Evolutionary conservation across 2,329 filamentous ascomycete genomes (phyloP).

Genomic region (Pseudogymnoascus sp.): DNA sequence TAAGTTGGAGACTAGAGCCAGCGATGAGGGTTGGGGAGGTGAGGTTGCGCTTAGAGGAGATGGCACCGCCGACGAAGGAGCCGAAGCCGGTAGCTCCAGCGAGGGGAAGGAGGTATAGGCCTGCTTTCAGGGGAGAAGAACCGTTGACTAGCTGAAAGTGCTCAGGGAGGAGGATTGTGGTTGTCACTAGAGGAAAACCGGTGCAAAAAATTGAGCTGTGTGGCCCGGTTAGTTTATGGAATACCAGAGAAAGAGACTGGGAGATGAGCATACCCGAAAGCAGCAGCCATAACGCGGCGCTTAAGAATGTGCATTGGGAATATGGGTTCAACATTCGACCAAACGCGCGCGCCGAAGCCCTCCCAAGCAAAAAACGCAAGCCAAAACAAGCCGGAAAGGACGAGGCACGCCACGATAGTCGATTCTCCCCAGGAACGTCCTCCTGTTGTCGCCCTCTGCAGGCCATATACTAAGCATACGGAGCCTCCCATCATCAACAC

Average conservation of each 20-base stretch:
- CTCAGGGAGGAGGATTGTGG: constrained; percentile 10
- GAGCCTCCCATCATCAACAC: constrained; percentile 10
- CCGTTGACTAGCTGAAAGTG: constrained; percentile 12
- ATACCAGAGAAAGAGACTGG: not conserved
- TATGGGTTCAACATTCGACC: not conserved
- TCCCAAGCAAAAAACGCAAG: constrained; percentile 6
- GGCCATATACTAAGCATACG: constrained; percentile 8
- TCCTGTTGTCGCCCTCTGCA: not conserved
- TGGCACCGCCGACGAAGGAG: constrained; percentile 9
- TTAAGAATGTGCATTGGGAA: constrained; percentile 1
- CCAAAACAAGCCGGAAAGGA: constrained; percentile 7
- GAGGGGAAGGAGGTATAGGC: constrained; percentile 12
- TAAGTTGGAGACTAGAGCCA: constrained; percentile 4
- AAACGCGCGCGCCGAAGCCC: not conserved
- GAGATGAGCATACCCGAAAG: not conserved
- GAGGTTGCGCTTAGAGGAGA: constrained; percentile 3
- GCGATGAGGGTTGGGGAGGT: constrained; percentile 10
- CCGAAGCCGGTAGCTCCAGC: constrained; percentile 6
- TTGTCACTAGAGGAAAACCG: constrained; percentile 6
- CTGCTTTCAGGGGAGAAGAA: not conserved
- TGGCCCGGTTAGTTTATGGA: not conserved
- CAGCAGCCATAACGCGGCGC: constrained; percentile 9
- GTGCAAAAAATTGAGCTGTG: constrained; percentile 7
- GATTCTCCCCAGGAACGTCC: not conserved
- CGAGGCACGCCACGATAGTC: not conserved